phyloP scores from a whole-genome alignment of 2,329 filamentous ascomycete species.

The Cryoendolithus antarcticus region DNA sequence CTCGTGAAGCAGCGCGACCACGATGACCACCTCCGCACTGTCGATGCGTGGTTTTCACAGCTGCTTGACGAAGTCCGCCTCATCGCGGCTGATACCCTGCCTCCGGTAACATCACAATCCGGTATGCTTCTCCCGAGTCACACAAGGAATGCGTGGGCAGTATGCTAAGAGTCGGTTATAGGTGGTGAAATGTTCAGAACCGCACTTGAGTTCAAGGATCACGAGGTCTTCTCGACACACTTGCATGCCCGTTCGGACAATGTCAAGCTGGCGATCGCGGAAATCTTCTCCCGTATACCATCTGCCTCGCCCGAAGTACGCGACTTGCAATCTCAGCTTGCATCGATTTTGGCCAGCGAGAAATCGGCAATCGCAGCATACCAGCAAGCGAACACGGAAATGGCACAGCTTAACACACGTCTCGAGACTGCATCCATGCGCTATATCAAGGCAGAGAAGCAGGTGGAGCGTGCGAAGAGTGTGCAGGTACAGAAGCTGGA shows the following conservation, averaged over 20 bases:
- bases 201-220: slow-evolving; percentile 41
- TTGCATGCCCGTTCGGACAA: slow-evolving; percentile 61
- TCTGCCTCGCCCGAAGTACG: slow-evolving; percentile 53
- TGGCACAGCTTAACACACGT: slow-evolving; percentile 73
- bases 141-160: slow-evolving; percentile 13
- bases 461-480: slow-evolving; percentile 79
- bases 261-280: slow-evolving; percentile 62
- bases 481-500: slow-evolving; percentile 83
- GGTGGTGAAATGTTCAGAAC: slow-evolving; percentile 36
- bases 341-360: slow-evolving; percentile 63
- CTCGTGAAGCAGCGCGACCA: slow-evolving; percentile 68
- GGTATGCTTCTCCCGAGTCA: slow-evolving; percentile 16
- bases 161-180: slow-evolving; percentile 20
- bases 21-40: slow-evolving; percentile 80
- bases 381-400: slow-evolving; percentile 63
- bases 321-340: slow-evolving; percentile 63
- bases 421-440: slow-evolving; percentile 79
- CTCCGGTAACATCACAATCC: slow-evolving; percentile 16
- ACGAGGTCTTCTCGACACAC: slow-evolving; percentile 61
- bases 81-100: slow-evolving; percentile 26
- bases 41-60: slow-evolving; percentile 92
- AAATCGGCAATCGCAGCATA: slow-evolving; percentile 69
- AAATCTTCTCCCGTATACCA: slow-evolving; percentile 46
- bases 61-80: slow-evolving; percentile 38
- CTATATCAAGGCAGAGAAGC: slow-evolving; percentile 92